Evolutionary conservation across 1,284 basidiomycete genomes (phyloP).

Genomic region (Sutorius eximius): DNA sequence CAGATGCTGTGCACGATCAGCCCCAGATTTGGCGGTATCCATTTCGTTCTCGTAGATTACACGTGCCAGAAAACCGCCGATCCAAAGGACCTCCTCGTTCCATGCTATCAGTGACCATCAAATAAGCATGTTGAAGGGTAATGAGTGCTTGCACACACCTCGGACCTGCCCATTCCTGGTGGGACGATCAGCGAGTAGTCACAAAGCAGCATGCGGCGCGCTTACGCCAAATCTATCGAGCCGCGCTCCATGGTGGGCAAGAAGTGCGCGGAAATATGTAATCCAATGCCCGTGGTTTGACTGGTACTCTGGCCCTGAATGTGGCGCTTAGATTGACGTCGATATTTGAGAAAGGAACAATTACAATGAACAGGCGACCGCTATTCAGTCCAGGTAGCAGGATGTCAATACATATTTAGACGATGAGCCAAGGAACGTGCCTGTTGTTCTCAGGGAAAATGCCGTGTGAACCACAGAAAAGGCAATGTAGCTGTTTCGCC

Average conservation of each 20-base stretch:
- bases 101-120: constrained; percentile 53
- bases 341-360: constrained; percentile 16
- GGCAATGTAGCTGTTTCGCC: not conserved
- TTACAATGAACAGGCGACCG: constrained; percentile 69
- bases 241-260: constrained; percentile 97
- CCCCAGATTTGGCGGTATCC: constrained; percentile 36
- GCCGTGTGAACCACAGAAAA: constrained; percentile 12
- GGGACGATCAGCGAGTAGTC: constrained; percentile 3
- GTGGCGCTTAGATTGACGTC: not conserved
- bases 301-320: constrained; percentile 76
- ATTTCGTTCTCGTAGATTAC: constrained; percentile 88
- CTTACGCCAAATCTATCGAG: constrained; percentile 84
- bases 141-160: too few relatives aligned
- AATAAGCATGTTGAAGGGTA: too few relatives aligned
- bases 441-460: constrained; percentile 8
- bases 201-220: constrained; percentile 9
- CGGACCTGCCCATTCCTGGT: constrained; percentile 73
- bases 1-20: constrained; percentile 47
- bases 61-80: constrained; percentile 81
- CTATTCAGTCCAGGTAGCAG: not conserved
- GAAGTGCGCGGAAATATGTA: constrained; percentile 88
- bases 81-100: constrained; percentile 83
- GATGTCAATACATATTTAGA: not conserved
- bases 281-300: constrained; percentile 91
- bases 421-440: not conserved